These are phyloP conservation scores for Ophiostoma quercus DNA, from an alignment of 2,329 filamentous ascomycete species.

Conservation along the genomic window DNA sequence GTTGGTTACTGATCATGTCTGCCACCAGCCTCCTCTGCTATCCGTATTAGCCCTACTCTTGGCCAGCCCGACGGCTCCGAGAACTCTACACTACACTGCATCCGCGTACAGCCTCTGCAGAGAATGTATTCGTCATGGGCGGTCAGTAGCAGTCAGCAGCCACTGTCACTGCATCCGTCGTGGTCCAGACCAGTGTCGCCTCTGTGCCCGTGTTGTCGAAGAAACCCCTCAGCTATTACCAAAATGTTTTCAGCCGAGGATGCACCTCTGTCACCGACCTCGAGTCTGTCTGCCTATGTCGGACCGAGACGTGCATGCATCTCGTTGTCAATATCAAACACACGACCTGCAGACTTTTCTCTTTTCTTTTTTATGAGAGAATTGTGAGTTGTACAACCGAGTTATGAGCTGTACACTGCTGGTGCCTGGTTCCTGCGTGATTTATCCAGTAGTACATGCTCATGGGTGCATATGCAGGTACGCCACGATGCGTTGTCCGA, in stretches of 20 bases:
- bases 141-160: neutral
- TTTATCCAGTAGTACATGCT: conserved; percentile 1
- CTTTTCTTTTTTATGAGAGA: neutral
- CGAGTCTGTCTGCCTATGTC: neutral
- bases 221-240: neutral
- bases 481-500: conserved; percentile 15
- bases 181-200: neutral
- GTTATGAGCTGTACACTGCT: neutral
- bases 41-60: neutral
- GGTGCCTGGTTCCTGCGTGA: conserved; percentile 14
- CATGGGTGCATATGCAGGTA: conserved; percentile 13
- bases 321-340: neutral
- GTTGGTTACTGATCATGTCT: neutral
- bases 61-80: neutral
- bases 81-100: neutral
- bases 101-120: neutral
- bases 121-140: neutral
- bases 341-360: conserved; percentile 13
- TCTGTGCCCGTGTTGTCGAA: neutral
- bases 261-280: neutral
- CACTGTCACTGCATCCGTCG: conserved; percentile 5
- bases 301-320: conserved; percentile 6
- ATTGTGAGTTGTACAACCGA: neutral
- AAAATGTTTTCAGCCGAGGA: neutral
- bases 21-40: neutral